These are phyloP conservation scores for Ulota crispa DNA, from an alignment of 225 moss, liverwort and hornwort species.

Conservation along the genomic window DNA sequence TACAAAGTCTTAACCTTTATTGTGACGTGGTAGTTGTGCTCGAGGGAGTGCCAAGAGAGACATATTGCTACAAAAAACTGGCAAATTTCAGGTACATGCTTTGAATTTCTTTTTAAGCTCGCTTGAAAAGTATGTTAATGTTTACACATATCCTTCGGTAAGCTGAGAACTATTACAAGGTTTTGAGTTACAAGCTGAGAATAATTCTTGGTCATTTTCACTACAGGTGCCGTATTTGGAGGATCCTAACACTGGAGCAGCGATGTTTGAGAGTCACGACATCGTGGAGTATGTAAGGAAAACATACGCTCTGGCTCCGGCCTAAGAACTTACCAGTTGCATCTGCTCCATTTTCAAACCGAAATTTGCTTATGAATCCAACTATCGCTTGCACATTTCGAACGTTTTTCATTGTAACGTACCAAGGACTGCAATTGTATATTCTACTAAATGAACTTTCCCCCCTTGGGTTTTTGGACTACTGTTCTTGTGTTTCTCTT, in stretches of 20 bases:
- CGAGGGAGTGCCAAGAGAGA: slow-evolving; percentile 90
- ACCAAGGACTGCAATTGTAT: slow-evolving; percentile 23
- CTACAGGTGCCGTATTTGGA: slow-evolving; percentile 90
- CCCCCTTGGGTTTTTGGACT: background rate
- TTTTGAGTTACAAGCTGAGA: slow-evolving; percentile 9
- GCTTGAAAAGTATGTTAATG: background rate
- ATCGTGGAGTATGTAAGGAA: slow-evolving; percentile 75
- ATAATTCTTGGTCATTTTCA: background rate
- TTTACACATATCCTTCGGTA: background rate
- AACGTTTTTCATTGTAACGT: slow-evolving; percentile 35
- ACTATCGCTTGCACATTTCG: background rate
- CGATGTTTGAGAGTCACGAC: slow-evolving; percentile 91
- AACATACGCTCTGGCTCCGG: slow-evolving; percentile 66
- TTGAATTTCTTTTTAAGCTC: background rate
- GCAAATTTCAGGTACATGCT: slow-evolving; percentile 73
- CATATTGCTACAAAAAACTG: slow-evolving; percentile 59
- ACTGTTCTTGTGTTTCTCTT: background rate
- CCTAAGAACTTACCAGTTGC: slow-evolving; percentile 20
- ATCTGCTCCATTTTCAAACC: background rate
- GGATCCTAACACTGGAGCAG: slow-evolving; percentile 91
- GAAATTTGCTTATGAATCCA: slow-evolving; percentile 1
- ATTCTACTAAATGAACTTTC: slow-evolving; percentile 9
- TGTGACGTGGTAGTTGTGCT: slow-evolving; percentile 60
- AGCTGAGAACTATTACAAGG: background rate
- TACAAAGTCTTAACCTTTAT: background rate